These are phyloP conservation scores for Lichtheimia ramosa DNA, from an alignment of 371 early-diverging fungal genomes.

Conservation along the genomic window DNA sequence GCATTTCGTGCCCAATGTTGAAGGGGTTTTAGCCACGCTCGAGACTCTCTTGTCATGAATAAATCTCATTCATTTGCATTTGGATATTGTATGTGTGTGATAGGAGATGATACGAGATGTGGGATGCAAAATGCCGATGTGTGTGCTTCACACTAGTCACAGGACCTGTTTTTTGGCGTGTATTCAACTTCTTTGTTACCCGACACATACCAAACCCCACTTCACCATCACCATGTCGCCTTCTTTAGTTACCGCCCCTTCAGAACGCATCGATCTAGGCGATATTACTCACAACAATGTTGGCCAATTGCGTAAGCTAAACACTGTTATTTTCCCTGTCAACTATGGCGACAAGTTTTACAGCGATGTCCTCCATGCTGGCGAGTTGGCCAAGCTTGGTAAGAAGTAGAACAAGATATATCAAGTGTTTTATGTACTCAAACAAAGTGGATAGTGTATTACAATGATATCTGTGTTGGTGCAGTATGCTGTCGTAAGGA, in stretches of 20 bases:
- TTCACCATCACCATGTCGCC: constrained; percentile 19
- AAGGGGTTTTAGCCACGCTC: constrained; percentile 42
- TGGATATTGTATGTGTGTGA: too few relatives aligned
- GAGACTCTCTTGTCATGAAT: constrained; percentile 16
- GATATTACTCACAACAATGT: constrained; percentile 72
- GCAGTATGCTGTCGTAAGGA: constrained; percentile 88
- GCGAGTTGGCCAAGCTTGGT: constrained; percentile 76
- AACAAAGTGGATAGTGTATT: constrained; percentile 55
- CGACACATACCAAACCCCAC: background rate
- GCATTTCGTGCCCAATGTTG: constrained; percentile 55
- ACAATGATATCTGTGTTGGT: constrained; percentile 77
- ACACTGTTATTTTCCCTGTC: constrained; percentile 86
- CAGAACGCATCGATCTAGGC: constrained; percentile 53
- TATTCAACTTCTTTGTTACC: too few relatives aligned
- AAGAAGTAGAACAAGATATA: constrained; percentile 13
- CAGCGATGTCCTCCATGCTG: constrained; percentile 66
- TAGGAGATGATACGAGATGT: too few relatives aligned
- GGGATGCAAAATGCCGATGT: too few relatives aligned
- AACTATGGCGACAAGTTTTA: constrained; percentile 83
- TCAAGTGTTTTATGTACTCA: background rate
- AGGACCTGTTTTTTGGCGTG: too few relatives aligned
- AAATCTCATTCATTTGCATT: too few relatives aligned
- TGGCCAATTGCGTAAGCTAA: constrained; percentile 73
- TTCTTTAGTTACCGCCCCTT: constrained; percentile 10
- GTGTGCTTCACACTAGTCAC: too few relatives aligned